Percentiles rank a stretch among this genome's conserved stretches.
These are phyloP conservation scores for Artemisia argyi DNA, from an alignment of 129 eudicot species.

Conservation along the genomic window DNA sequence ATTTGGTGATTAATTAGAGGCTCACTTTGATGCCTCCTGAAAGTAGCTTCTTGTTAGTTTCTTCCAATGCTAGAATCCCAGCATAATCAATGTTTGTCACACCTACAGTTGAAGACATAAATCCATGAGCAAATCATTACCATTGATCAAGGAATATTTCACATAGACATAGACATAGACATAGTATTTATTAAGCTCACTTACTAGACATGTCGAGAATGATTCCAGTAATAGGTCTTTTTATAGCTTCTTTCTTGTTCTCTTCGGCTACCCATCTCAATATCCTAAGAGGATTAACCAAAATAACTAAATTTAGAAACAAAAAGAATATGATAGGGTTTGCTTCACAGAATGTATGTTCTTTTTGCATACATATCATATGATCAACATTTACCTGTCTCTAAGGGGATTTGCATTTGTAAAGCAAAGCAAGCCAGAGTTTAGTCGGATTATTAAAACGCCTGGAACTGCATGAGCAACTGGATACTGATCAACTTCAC, in stretches of 20 bases:
- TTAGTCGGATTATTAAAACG: conserved; percentile 63
- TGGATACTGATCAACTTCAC: conserved; percentile 77
- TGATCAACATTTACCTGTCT: conserved; percentile 63
- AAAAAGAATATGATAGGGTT: not conserved
- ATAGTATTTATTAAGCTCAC: too few species aligned
- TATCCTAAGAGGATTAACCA: conserved; percentile 37
- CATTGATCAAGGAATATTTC: not conserved
- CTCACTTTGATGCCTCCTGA: conserved; percentile 48
- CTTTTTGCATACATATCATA: not conserved
- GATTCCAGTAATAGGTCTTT: conserved; percentile 38
- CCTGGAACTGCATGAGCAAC: conserved; percentile 68
- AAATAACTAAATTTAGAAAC: not conserved
- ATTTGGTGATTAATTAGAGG: not conserved
- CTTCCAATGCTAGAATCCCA: conserved; percentile 52
- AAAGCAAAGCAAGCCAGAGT: conserved; percentile 76
- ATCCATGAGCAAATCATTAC: not conserved
- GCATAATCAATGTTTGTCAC: conserved; percentile 60
- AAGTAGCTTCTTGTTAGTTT: conserved; percentile 45
- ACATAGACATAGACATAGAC: too few species aligned
- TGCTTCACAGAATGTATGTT: not conserved
- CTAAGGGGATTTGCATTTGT: conserved; percentile 79
- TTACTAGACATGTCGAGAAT: conserved; percentile 72
- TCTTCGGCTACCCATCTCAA: conserved; percentile 40
- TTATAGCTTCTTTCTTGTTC: conserved; percentile 31
- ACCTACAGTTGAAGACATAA: conserved; percentile 26